Percentiles rank a stretch among this genome's conserved stretches.
phyloP scores from a whole-genome alignment of 345 rosid species.

The Dipteronia sinensis region DNA sequence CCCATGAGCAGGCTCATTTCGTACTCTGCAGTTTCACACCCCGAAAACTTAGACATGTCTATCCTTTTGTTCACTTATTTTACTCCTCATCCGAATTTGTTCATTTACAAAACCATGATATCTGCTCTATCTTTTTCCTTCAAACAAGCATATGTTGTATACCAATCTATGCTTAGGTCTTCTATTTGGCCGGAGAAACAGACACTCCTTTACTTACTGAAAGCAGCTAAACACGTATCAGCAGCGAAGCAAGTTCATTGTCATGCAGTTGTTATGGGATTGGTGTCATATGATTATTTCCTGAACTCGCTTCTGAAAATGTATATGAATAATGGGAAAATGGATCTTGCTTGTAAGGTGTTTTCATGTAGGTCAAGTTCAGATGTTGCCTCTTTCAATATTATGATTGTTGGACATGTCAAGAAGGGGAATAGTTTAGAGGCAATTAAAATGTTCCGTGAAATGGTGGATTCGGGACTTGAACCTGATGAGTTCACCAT shows the following conservation, averaged over 20 bases:
- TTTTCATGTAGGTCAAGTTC: constrained; percentile 42
- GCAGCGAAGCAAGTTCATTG: constrained; percentile 57
- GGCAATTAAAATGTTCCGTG: constrained; percentile 48
- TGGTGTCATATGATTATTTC: constrained; percentile 37
- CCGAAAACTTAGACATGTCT: constrained; percentile 47
- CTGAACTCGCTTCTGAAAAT: constrained; percentile 54
- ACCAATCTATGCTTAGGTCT: constrained; percentile 43
- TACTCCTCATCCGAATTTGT: constrained; percentile 51
- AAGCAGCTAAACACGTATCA: constrained; percentile 24
- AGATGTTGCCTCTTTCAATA: constrained; percentile 53
- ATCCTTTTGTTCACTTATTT: constrained; percentile 41
- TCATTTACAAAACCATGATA: constrained; percentile 53
- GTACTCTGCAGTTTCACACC: constrained; percentile 50
- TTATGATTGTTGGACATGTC: constrained; percentile 56
- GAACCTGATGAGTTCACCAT: constrained; percentile 39
- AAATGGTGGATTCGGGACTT: constrained; percentile 30
- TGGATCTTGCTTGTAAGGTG: constrained; percentile 42
- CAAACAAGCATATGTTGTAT: constrained; percentile 34
- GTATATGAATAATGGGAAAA: constrained; percentile 46
- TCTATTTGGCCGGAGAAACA: constrained; percentile 46
- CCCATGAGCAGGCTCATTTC: constrained; percentile 64
- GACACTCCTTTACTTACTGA: constrained; percentile 44
- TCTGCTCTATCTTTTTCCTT: constrained; percentile 35
- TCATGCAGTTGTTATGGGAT: constrained; percentile 45
- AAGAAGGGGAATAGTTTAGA: constrained; percentile 46